These are phyloP conservation scores for Agastache rugosa DNA, from an alignment of 257 asterid species.

Conservation along the genomic window DNA sequence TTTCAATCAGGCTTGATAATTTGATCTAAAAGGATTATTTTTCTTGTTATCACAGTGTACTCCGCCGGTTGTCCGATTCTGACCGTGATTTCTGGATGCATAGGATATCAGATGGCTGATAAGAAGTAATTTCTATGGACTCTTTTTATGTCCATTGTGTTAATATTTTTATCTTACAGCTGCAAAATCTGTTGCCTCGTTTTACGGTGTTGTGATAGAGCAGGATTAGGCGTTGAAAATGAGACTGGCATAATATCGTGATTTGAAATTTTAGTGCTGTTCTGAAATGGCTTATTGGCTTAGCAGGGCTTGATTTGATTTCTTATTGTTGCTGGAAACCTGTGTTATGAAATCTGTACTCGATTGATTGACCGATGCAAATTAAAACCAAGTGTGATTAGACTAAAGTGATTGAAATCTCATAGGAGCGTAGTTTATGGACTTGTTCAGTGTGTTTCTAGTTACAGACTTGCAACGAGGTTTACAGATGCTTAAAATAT, in stretches of 20 bases:
- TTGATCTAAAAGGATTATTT: constrained; percentile 20
- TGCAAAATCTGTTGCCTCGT: neutral
- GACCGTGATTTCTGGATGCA: constrained; percentile 22
- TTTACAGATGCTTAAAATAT: neutral
- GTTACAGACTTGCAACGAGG: neutral
- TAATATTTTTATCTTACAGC: constrained; percentile 7
- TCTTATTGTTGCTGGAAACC: constrained; percentile 23
- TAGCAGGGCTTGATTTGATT: neutral
- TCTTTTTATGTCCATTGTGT: neutral
- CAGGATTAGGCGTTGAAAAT: neutral
- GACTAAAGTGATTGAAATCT: neutral
- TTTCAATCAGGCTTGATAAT: constrained; percentile 11
- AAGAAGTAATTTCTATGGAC: constrained; percentile 26
- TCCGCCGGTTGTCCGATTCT: neutral
- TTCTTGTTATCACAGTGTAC: constrained; percentile 38
- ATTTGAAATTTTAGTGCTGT: neutral
- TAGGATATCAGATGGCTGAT: constrained; percentile 29
- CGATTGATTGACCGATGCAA: neutral
- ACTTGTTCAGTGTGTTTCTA: neutral
- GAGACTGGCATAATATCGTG: neutral
- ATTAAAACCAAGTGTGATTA: neutral
- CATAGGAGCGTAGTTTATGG: neutral
- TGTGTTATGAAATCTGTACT: neutral
- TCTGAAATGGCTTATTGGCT: neutral
- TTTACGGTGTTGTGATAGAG: neutral